A percentile compares a stretch with the other conserved stretches of the same genome.
Conservation (phyloP, 2,329 filamentous ascomycete genomes). For the Eurotiales sp. region DNA sequence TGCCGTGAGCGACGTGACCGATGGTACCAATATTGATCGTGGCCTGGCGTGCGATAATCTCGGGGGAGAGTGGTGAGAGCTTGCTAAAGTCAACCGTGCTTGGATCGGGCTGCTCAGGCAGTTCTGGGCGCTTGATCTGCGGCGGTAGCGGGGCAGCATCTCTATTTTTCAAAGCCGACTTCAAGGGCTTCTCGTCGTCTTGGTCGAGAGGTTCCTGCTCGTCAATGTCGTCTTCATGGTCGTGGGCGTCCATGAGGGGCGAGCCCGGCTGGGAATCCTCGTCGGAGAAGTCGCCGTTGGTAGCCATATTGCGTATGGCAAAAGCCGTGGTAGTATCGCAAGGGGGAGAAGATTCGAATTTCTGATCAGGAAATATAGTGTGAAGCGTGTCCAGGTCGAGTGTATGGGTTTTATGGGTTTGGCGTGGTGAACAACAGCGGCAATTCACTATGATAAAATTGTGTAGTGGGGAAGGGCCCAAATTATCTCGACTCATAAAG, state of each 20-base stretch:
- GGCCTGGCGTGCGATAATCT: slow-evolving; percentile 96
- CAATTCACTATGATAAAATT: slow-evolving; percentile 15
- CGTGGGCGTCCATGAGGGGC: slow-evolving; percentile 57
- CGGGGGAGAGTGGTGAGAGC: slow-evolving; percentile 81
- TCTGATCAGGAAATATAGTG: no score
- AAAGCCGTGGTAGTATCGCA: not conserved
- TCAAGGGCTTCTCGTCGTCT: slow-evolving; percentile 64
- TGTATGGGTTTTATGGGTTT: not conserved
- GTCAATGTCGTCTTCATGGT: slow-evolving; percentile 70
- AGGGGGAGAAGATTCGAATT: not conserved
- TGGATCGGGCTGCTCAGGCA: slow-evolving; percentile 91
- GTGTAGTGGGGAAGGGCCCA: slow-evolving; percentile 14
- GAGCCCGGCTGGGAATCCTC: slow-evolving; percentile 55
- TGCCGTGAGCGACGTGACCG: slow-evolving; percentile 97
- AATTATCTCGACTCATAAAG: not conserved
- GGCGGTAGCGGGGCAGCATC: slow-evolving; percentile 47
- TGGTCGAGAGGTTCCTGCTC: slow-evolving; percentile 66
- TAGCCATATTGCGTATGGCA: slow-evolving; percentile 40
- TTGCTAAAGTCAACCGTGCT: slow-evolving; percentile 77
- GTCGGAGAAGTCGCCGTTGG: slow-evolving; percentile 54
- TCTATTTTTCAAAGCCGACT: slow-evolving; percentile 82
- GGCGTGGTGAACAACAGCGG: not conserved
- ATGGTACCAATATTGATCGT: slow-evolving; percentile 99
- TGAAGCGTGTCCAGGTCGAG: no score
- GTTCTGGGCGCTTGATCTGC: slow-evolving; percentile 58